phyloP scores from a whole-genome alignment of 495 filamentous ascomycete species.

The Trichoderma virens region DNA sequence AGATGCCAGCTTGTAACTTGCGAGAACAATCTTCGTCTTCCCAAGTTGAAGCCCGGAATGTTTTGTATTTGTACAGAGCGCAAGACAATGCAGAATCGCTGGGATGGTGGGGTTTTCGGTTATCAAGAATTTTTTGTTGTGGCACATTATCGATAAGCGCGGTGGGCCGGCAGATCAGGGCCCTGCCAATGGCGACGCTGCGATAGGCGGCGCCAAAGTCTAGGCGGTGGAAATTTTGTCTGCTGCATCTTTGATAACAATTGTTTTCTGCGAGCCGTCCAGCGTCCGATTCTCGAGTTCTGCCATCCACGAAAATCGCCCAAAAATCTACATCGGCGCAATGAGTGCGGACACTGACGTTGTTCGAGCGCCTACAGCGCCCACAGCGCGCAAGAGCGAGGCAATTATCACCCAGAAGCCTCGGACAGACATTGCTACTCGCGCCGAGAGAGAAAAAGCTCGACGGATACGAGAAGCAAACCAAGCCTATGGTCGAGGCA shows the following conservation, averaged over 20 bases:
- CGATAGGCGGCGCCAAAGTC: slow-evolving; percentile 5
- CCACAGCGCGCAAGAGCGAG: not conserved
- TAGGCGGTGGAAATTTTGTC: slow-evolving; percentile 9
- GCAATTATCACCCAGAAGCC: slow-evolving; percentile 35
- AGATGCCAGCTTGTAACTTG: slow-evolving; percentile 46
- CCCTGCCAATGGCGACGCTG: not conserved
- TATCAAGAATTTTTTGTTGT: slow-evolving; percentile 19
- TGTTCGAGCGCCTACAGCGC: not conserved
- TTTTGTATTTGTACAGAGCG: not conserved
- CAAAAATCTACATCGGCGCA: not conserved
- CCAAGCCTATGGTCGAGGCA: slow-evolving; percentile 76
- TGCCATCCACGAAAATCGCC: not conserved
- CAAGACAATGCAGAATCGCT: not conserved
- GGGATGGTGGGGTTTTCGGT: slow-evolving; percentile 14
- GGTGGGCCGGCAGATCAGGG: not conserved
- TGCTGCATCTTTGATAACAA: not conserved
- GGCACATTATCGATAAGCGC: slow-evolving; percentile 13
- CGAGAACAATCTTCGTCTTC: not conserved
- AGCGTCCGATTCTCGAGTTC: not conserved
- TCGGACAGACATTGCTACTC: slow-evolving; percentile 36
- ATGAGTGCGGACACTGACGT: not conserved
- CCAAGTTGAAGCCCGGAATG: not conserved
- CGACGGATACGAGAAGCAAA: slow-evolving; percentile 55
- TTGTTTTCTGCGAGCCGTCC: not conserved
- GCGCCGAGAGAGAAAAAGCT: slow-evolving; percentile 34